Conservation (phyloP, 1,139 yeast genomes). For the Debaryomyces sp. region DNA sequence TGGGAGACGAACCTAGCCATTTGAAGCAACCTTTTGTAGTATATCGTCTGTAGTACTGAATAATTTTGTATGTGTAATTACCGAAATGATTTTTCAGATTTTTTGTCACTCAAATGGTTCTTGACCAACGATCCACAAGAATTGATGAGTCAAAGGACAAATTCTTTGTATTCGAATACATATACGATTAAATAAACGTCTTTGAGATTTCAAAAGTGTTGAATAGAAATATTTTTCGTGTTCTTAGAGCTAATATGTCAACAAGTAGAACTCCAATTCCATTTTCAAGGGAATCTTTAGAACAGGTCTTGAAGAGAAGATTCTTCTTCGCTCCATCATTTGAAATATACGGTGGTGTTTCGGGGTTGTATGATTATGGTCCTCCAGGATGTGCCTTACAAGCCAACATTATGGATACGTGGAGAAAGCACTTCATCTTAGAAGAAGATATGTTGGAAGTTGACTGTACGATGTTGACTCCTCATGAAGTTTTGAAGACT, state of each 20-base stretch:
- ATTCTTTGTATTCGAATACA: constrained; percentile 3
- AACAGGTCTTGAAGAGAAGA: constrained; percentile 89
- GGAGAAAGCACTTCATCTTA: constrained; percentile 97
- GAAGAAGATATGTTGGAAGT: constrained; percentile 99
- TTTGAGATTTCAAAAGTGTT: constrained; percentile 9
- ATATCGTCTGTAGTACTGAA: not conserved
- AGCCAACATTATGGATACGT: constrained; percentile 88
- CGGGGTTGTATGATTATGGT: constrained; percentile 97
- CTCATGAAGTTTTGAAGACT: constrained; percentile 95
- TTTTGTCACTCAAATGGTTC: constrained; percentile 1
- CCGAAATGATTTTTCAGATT: not conserved
- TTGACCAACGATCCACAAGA: not conserved
- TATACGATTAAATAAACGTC: constrained; percentile 2
- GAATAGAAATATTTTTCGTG: constrained; percentile 8
- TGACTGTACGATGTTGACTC: constrained; percentile 97
- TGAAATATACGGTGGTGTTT: constrained; percentile 97
- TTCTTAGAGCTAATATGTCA: constrained; percentile 28
- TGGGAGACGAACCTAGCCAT: not conserved
- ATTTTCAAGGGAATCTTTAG: constrained; percentile 84
- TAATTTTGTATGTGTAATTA: not conserved
- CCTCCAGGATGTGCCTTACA: constrained; percentile 99
- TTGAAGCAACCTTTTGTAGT: not conserved
- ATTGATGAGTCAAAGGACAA: constrained; percentile 2
- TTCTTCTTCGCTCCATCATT: constrained; percentile 97
- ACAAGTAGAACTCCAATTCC: constrained; percentile 35